Conservation (phyloP, 805 yeast species). For the Monosporozyma aquatica region DNA sequence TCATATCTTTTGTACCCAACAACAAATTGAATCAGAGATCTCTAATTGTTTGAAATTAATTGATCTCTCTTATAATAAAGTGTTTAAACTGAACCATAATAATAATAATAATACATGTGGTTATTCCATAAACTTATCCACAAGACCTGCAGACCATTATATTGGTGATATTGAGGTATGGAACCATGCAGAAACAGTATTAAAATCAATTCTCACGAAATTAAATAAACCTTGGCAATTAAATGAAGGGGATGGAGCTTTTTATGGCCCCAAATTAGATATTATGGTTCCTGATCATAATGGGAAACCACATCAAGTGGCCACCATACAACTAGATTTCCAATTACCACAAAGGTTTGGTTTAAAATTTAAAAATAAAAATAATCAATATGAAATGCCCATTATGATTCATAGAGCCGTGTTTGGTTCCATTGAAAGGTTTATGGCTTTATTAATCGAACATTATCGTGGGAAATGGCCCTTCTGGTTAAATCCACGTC, state of each 20-base stretch:
- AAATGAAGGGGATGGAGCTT: constrained; percentile 91
- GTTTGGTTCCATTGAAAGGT: constrained; percentile 89
- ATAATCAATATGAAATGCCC: constrained; percentile 52
- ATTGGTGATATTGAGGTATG: constrained; percentile 74
- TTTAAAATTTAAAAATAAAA: constrained; percentile 52
- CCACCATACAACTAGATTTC: constrained; percentile 91
- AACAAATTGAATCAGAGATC: constrained; percentile 72
- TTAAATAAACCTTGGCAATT: constrained; percentile 54
- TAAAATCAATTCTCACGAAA: constrained; percentile 49
- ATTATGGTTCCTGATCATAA: constrained; percentile 70
- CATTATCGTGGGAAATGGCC: constrained; percentile 95
- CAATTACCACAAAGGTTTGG: constrained; percentile 83
- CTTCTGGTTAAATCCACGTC: constrained; percentile 91
- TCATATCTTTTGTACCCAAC: constrained; percentile 79
- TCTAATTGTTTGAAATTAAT: constrained; percentile 60
- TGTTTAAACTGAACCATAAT: constrained; percentile 30
- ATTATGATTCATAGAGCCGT: constrained; percentile 96
- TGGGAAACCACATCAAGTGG: constrained; percentile 83
- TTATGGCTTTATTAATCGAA: constrained; percentile 82
- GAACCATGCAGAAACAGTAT: constrained; percentile 69
- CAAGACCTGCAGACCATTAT: constrained; percentile 69
- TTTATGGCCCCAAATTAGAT: constrained; percentile 95
- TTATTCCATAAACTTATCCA: constrained; percentile 64
- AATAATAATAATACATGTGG: too few species aligned
- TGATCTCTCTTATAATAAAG: constrained; percentile 61